Conservation (phyloP, 345 rosid genomes). For the Alliaria petiolata region DNA sequence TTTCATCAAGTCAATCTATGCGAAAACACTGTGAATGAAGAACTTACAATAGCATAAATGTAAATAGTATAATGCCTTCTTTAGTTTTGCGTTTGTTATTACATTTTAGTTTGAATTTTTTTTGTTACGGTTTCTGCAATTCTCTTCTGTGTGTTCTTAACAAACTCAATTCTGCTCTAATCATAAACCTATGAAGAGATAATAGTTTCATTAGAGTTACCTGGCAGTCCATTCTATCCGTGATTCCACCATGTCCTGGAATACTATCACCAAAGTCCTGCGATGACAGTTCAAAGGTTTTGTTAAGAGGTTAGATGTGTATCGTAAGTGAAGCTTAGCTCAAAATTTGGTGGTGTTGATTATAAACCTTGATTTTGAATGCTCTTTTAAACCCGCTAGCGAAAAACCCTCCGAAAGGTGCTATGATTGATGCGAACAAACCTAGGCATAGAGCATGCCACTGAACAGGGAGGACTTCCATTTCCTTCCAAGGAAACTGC, state of each 20-base stretch:
- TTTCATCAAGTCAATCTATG: too few species aligned
- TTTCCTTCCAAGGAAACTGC: constrained; percentile 93
- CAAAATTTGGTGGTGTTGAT: background rate
- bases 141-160: background rate
- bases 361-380: constrained; percentile 78
- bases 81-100: too few species aligned
- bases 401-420: constrained; percentile 98
- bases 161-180: background rate
- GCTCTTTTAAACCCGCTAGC: constrained; percentile 99
- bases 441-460: constrained; percentile 95
- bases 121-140: background rate
- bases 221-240: constrained; percentile 98
- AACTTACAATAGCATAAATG: too few species aligned
- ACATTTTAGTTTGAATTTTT: too few species aligned
- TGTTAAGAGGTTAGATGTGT: background rate
- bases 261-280: constrained; percentile 99
- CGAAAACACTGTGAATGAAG: too few species aligned
- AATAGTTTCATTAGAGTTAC: constrained; percentile 35
- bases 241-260: constrained; percentile 99
- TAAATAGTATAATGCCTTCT: too few species aligned
- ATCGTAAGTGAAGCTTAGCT: background rate
- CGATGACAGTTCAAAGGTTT: background rate
- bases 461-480: constrained; percentile 77
- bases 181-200: background rate
- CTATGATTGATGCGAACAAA: constrained; percentile 95